Evolutionary conservation across 257 asterid genomes (phyloP).

Genomic region (Solanum infundibuliforme): DNA sequence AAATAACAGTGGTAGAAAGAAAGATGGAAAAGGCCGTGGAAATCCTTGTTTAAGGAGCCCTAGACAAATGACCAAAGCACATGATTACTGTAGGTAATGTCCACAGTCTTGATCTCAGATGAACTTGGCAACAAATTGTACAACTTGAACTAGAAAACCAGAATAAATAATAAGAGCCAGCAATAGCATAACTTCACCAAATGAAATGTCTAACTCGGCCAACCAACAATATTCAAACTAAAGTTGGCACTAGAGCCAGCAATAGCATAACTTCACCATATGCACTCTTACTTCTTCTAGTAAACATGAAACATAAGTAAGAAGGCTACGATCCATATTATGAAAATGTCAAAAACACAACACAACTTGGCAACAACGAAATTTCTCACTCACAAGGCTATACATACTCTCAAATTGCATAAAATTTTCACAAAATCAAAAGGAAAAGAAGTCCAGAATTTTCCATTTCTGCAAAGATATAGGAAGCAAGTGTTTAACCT

Average conservation of each 20-base stretch:
- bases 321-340: background rate
- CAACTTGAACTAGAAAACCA: background rate
- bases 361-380: background rate
- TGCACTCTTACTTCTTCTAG: background rate
- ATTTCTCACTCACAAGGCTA: background rate
- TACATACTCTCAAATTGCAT: background rate
- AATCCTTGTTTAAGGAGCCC: background rate
- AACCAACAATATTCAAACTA: background rate
- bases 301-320: background rate
- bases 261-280: no score
- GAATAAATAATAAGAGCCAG: background rate
- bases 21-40: background rate
- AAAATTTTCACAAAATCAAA: background rate
- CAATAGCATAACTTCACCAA: background rate
- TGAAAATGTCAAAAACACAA: background rate
- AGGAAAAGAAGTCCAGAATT: background rate
- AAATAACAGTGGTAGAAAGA: background rate
- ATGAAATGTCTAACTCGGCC: background rate
- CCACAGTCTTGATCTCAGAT: background rate
- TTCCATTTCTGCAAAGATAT: background rate
- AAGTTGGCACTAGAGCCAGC: background rate
- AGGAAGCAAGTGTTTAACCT: slow-evolving; percentile 22
- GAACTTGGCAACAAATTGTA: background rate
- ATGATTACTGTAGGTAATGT: background rate
- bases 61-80: background rate